phyloP scores from a whole-genome alignment of 192 early-diverging fungal species.

The Podila clonocystis region DNA sequence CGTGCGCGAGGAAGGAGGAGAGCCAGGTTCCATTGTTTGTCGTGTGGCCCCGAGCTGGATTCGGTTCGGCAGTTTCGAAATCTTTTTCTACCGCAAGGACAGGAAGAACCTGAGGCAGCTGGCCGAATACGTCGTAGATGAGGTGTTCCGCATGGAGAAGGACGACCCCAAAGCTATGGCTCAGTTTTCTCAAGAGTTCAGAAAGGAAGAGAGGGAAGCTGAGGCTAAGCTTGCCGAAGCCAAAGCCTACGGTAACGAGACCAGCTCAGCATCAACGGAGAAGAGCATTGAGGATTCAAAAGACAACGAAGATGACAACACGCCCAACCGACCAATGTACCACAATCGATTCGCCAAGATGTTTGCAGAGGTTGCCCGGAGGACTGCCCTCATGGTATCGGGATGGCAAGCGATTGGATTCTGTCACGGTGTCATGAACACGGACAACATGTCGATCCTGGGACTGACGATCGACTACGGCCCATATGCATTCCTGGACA shows the following conservation, averaged over 20 bases:
- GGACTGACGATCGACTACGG: conserved; percentile 91
- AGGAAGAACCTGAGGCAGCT: conserved; percentile 59
- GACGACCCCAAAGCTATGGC: conserved; percentile 31
- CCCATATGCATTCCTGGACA: conserved; percentile 87
- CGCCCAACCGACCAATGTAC: conserved; percentile 8
- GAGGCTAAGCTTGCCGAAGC: background rate
- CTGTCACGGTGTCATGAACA: conserved; percentile 92
- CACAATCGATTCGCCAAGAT: conserved; percentile 68
- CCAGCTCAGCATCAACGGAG: no score
- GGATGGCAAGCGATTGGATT: conserved; percentile 85
- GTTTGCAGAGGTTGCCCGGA: conserved; percentile 62
- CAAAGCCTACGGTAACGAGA: background rate
- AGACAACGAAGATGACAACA: background rate
- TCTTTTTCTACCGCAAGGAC: conserved; percentile 77
- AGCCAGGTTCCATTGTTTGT: conserved; percentile 80
- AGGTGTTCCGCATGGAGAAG: conserved; percentile 61
- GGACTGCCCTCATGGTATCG: conserved; percentile 80
- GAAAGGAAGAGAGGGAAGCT: background rate
- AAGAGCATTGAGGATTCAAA: background rate
- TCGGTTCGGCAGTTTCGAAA: conserved; percentile 90
- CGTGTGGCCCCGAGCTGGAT: conserved; percentile 85
- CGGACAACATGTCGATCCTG: conserved; percentile 89
- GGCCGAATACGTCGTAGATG: conserved; percentile 77
- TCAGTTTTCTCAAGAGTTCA: conserved; percentile 9
- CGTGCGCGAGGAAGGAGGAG: conserved; percentile 69